Percentiles rank a stretch among this genome's conserved stretches.
phyloP scores from a whole-genome alignment of 78 protist species.

The slime mould (Dictyostelium discoideum) region dicty_2.7 NC_007088.5:3493501-3494000 shows the following conservation, averaged over 20 bases:
- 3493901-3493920: slow-evolving; percentile 81
- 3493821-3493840: slow-evolving; percentile 71
- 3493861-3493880: slow-evolving; percentile 80
- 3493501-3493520: slow-evolving; percentile 62
- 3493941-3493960: slow-evolving; percentile 75
- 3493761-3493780: slow-evolving; percentile 45
- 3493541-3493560: slow-evolving; percentile 47
- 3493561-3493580: slow-evolving; percentile 38
- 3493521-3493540: slow-evolving; percentile 37
- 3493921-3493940: slow-evolving; percentile 39
- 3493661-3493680: slow-evolving; percentile 74
- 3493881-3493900: slow-evolving; percentile 82
- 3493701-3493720: slow-evolving; percentile 64
- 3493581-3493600: slow-evolving; percentile 21
- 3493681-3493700: slow-evolving; percentile 43
- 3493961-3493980: slow-evolving; percentile 46
- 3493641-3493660: slow-evolving; percentile 78
- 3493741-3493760: slow-evolving; percentile 72
- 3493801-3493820: slow-evolving; percentile 82
- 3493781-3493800: slow-evolving; percentile 68
- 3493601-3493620: slow-evolving; percentile 77
- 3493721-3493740: slow-evolving; percentile 73
- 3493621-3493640: slow-evolving; percentile 83
- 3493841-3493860: slow-evolving; percentile 76
- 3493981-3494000: not conserved